Conservation (phyloP, 768 basidiomycete genomes). For the Lactifluus piperatus region DNA sequence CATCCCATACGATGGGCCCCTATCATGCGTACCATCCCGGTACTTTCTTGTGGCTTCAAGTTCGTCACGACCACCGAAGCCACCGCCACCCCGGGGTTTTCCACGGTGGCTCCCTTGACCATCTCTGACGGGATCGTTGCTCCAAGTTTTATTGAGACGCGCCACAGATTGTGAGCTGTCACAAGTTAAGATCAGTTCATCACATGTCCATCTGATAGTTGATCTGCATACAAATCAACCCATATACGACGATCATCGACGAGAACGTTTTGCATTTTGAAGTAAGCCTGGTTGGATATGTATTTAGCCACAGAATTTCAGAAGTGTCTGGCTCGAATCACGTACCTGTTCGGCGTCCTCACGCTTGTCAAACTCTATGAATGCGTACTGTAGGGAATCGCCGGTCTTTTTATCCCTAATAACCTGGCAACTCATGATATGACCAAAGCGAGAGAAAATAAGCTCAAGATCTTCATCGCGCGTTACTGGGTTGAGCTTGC, state of each 20-base stretch:
- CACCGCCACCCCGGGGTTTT: conserved; percentile 27
- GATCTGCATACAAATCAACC: conserved; percentile 86
- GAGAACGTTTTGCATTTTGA: conserved; percentile 99
- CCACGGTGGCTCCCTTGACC: conserved; percentile 29
- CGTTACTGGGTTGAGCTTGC: conserved; percentile 95
- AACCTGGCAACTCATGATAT: conserved; percentile 95
- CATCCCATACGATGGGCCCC: conserved; percentile 54
- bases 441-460: conserved; percentile 93
- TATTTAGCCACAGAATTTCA: not conserved
- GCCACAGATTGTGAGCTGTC: conserved; percentile 88
- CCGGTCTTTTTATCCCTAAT: conserved; percentile 94
- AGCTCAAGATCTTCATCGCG: conserved; percentile 93
- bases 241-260: conserved; percentile 97
- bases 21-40: conserved; percentile 34
- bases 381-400: conserved; percentile 95
- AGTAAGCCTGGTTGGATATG: conserved; percentile 64
- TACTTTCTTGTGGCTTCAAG: conserved; percentile 67
- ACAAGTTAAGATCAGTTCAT: conserved; percentile 20
- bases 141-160: conserved; percentile 73
- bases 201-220: not conserved
- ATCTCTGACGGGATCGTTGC: conserved; percentile 58
- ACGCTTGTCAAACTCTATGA: conserved; percentile 93
- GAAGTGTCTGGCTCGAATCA: not conserved
- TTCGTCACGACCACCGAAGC: conserved; percentile 68
- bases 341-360: conserved; percentile 90